Conservation (phyloP, 2,329 filamentous ascomycete genomes). For the Trichoderma breve region DNA sequence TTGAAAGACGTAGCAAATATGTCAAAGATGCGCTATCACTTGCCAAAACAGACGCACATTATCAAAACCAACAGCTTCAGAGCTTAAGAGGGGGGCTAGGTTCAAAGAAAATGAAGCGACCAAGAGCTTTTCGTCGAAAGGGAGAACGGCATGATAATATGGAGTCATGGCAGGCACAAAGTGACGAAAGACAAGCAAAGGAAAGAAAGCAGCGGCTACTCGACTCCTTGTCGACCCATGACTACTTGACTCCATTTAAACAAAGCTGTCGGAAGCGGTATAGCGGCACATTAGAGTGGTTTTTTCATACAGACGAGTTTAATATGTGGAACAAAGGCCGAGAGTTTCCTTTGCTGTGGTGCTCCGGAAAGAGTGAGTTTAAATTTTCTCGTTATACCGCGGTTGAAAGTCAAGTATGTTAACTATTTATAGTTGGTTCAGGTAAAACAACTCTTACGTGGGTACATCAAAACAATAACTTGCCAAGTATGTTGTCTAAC, state of each 20-base stretch:
- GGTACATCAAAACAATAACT: background rate
- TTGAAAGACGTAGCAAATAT: background rate
- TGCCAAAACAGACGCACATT: background rate
- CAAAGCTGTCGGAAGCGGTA: conserved; percentile 31
- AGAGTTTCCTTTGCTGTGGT: conserved; percentile 27
- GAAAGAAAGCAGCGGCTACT: conserved; percentile 27
- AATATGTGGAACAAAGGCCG: conserved; percentile 24
- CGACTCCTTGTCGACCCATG: conserved; percentile 29
- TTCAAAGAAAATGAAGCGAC: background rate
- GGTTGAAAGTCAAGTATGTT: background rate
- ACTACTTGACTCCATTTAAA: conserved; percentile 28
- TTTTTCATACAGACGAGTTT: conserved; percentile 29
- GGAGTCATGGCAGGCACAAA: background rate
- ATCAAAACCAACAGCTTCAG: background rate
- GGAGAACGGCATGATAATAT: background rate
- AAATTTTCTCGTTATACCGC: background rate
- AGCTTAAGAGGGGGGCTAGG: too few species aligned
- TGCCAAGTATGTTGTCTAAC: background rate
- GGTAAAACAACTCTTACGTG: conserved; percentile 30
- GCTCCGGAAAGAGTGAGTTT: conserved; percentile 32
- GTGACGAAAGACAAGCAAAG: conserved; percentile 3
- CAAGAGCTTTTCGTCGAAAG: background rate
- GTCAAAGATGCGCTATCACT: background rate
- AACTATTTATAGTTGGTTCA: conserved; percentile 22
- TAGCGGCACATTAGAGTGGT: conserved; percentile 29